Base-by-base conservation (phyloP, 441 rosid species). In the Rhodomyrtus psidioides region DNA sequence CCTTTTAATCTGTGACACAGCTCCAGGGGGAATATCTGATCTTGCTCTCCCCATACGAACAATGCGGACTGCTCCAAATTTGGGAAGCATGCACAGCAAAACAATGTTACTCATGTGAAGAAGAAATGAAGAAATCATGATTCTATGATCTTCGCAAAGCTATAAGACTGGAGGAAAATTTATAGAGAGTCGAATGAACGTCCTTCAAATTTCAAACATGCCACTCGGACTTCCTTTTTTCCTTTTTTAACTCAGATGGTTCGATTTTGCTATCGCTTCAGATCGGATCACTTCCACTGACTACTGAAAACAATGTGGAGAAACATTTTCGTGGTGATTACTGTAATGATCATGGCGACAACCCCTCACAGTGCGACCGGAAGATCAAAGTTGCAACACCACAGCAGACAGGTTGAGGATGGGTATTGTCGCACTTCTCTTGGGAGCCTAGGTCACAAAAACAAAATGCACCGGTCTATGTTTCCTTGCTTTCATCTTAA, bases 41-140 rank as follows among this genome's bases (percentile, higher is more conserved):
- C 97, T 84, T 94, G 88, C 83, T 94, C 96, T 90, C 96, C 96
- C 98, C 97, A 95, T 30, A 96, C 86, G 54, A 94, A 89, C 76
- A 95, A 87, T 2, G 95, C 82, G 46, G 86, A 39, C 84, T 84
- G 84, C n/a, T 56, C 6, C 4, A 27, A 27, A 19, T 59, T 26
- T 23, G 76, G 76, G 76, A 65, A 65, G 76, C 0, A 62, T 30
- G 17, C 24, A 21, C 5, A 21, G 21, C 1, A 76, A 53, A 83
- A 55, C 27, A 55, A n/a, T 26, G 21, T 6, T 39, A 0, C 19
- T 39, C 6, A 56, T 56, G 59, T 9, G 4, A 28, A 17, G 34
- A 81, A 27, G 83, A 81, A 53, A 70, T 23, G n/a, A n/a, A n/a
- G n/a, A n/a, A n/a, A n/a, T n/a, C 21, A 34, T 70, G 49, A 70